phyloP scores from a whole-genome alignment of 371 early-diverging fungal species.

The Coemansia sp. region DNA sequence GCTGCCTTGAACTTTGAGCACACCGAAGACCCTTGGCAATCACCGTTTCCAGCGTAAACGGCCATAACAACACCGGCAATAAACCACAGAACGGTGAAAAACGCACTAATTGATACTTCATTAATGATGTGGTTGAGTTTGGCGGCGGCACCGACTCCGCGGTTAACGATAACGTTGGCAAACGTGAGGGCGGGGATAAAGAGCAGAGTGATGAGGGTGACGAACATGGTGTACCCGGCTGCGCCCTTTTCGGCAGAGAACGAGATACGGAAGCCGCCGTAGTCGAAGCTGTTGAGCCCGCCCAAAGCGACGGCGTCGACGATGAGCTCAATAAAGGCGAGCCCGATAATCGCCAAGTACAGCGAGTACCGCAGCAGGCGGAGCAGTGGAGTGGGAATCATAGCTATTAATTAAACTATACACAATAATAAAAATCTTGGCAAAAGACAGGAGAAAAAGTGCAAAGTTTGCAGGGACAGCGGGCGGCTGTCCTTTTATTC shows the following conservation, averaged over 20 bases:
- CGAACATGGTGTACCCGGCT: conserved; percentile 48
- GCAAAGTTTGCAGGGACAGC: neutral
- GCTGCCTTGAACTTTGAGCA: conserved; percentile 39
- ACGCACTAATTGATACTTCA: conserved; percentile 11
- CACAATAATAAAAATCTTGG: neutral
- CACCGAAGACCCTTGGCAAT: conserved; percentile 14
- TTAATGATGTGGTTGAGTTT: conserved; percentile 18
- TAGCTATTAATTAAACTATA: neutral
- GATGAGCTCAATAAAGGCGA: conserved; percentile 37
- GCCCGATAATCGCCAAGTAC: conserved; percentile 17
- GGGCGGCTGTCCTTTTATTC: neutral
- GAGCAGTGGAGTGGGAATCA: conserved; percentile 15
- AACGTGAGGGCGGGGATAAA: conserved; percentile 23
- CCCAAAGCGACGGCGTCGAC: conserved; percentile 40
- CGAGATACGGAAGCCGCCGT: neutral
- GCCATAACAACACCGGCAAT: conserved; percentile 44
- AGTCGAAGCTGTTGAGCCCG: conserved; percentile 5
- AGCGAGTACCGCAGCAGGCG: conserved; percentile 37
- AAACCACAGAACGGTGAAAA: conserved; percentile 30
- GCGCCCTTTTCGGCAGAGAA: conserved; percentile 19
- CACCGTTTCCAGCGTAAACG: conserved; percentile 17
- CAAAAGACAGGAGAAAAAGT: neutral
- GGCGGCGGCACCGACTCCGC: conserved; percentile 14
- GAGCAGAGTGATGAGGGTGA: conserved; percentile 27
- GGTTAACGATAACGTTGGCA: conserved; percentile 15